Evolutionary conservation across 2,329 filamentous ascomycete genomes (phyloP), one percentile per base, ranked within the genome.

Genomic region (Calonectria crousiana): DNA sequence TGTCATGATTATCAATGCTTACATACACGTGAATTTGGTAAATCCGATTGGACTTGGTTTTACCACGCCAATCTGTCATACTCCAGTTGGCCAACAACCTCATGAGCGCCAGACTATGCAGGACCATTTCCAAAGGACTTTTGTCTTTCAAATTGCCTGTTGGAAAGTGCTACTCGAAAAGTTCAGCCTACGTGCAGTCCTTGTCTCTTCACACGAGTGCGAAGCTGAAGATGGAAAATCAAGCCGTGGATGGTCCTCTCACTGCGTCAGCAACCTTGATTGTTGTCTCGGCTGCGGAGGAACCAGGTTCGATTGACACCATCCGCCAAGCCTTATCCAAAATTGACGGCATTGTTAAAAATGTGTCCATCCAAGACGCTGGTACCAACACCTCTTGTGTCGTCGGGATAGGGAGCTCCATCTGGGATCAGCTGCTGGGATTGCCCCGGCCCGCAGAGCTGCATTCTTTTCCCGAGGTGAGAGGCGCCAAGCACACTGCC

Each of bases 191-290:
- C 34, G 16, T 26, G 14, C 34, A 28, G 14, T 20, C 34, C n/a
- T 20, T 13, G 20, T 41, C 56, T 36, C 13, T 36, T 13, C 56
- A 23, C 23, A 23, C 23, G 4, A 62, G 38, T 16, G 23, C 56
- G 26, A 23, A 14, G 2, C 34, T 62, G 13, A 62, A 18, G 41
- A 62, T 62, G 56, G 56, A 62, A 38, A 62, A 41, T 16, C 89
- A 90, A 73, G 79, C 83, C 2, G 86, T 90, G 67, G 87, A 88
- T 66, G 88, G 87, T 3, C 88, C 88, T 2, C 83, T 91, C n/a
- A 90, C 88, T 3, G 81, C 83, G 32, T 87, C 86, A 3, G 89
- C 89, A 13, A 90, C 88, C 4, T 91, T 92, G 78, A 86, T 91
- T 32, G 86, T 91, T 53, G 79, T 91, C 1, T 83, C 87, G 0